A percentile compares a stretch with the other conserved stretches of the same genome.
phyloP scores from a whole-genome alignment of 148 eudicot genomes.

The Rhododendron vialii region DNA sequence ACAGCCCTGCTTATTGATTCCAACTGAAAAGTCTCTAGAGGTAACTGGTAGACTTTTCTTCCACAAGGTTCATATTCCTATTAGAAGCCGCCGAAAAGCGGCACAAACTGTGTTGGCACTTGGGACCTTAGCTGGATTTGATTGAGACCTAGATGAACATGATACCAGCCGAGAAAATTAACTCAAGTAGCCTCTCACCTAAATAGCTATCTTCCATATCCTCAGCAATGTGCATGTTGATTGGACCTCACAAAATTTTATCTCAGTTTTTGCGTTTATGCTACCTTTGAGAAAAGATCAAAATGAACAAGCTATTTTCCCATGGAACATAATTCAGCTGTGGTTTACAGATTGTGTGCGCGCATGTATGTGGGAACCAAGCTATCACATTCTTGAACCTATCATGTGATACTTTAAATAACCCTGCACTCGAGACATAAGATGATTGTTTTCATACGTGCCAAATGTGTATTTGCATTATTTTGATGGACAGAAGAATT shows the following conservation, averaged over 20 bases:
- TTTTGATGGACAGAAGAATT: neutral
- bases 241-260: neutral
- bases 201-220: neutral
- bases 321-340: neutral
- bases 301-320: neutral
- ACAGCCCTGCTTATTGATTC: conserved; percentile 1
- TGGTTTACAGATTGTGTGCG: neutral
- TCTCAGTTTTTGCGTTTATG: neutral
- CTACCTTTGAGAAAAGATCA: neutral
- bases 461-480: too few species aligned
- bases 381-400: neutral
- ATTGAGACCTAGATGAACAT: neutral
- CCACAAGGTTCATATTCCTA: neutral
- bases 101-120: neutral
- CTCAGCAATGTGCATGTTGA: conserved; percentile 5
- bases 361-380: too few species aligned
- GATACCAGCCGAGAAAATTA: neutral
- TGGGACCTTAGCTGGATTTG: neutral
- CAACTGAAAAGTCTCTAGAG: neutral
- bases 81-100: neutral
- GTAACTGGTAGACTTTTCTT: neutral
- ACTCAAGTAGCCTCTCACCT: neutral
- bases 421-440: neutral
- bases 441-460: neutral
- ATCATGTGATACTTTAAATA: neutral